These are phyloP conservation scores for Tetradesmus lagerheimii DNA, from an alignment of 139 green algal genomes.

Conservation along the genomic window DNA sequence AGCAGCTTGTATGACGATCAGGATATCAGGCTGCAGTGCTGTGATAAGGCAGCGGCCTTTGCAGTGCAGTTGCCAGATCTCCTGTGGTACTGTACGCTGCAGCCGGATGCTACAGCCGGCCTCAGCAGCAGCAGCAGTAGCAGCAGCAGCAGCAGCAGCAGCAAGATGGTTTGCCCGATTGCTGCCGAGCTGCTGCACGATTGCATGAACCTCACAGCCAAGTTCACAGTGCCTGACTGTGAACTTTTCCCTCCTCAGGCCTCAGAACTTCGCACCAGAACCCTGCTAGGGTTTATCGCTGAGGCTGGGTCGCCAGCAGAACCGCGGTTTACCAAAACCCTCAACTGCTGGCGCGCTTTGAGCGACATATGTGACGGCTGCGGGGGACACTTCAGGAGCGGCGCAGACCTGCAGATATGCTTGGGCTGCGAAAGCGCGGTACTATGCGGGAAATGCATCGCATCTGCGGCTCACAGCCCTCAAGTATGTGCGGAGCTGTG, in stretches of 20 bases:
- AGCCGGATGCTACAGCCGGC: background rate
- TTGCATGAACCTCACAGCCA: background rate
- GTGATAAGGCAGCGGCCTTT: background rate
- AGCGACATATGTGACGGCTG: background rate
- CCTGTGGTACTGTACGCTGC: background rate
- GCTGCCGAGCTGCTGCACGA: background rate
- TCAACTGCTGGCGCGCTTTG: background rate
- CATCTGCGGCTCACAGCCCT: background rate
- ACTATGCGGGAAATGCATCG: background rate
- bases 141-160: background rate
- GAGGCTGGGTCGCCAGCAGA: background rate
- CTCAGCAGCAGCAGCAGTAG: background rate
- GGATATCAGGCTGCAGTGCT: background rate
- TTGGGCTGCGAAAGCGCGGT: background rate
- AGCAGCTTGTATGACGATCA: background rate
- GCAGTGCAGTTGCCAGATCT: background rate
- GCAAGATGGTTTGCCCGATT: background rate
- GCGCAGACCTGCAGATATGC: background rate
- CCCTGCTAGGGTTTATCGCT: background rate
- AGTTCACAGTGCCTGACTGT: background rate
- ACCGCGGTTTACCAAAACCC: background rate
- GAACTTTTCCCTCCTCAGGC: background rate
- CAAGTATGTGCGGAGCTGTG: background rate
- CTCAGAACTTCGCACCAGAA: background rate
- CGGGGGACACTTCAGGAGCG: background rate